Evolutionary conservation across 768 basidiomycete genomes (phyloP), one percentile per base, ranked within the genome.

Genomic region (Pisolithus albus): DNA sequence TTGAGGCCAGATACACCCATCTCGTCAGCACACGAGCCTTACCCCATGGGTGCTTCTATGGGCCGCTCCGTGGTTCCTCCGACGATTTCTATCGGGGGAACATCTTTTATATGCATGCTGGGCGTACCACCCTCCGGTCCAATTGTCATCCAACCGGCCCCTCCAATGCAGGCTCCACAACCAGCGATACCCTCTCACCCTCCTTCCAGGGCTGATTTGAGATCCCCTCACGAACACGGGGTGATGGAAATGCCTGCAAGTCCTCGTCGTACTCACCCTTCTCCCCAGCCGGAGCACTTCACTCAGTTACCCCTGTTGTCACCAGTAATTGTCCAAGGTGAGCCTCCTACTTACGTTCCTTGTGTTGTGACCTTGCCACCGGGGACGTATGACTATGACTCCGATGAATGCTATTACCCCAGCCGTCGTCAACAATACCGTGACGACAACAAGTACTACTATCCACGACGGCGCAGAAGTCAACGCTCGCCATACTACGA

Each of bases 1-100:
- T 32, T 64, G 64, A 34, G 64, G 64, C 26, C 62, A n/a, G 1
- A 7, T 63, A 9, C 7, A 54, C 8, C 4, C 39, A 34, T 18
- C 34, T 44, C 41, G 21, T 41, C 42, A 34, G 47, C 23, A 18
- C 26, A 48, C 21, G 13, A 16, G 7, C 26, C 49, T 28, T 19
- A 24, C 40, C 40, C 18, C 8, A 41, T 41, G 40, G 40, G 23
- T 9, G 7, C 30, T 41, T 32, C 64, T 19, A 18, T 23, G 40
- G 23, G 34, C 11, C 11, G 0, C 11, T 11, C 43, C 5, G 24
- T 45, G 7, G 18, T 41, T 18, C 40, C 18, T 0, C 40, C 40
- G 19, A 30, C 26, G 15, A 18, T 45, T 7, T 16, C 43, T 45
- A 13, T 45, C 8, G 19, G 1, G 11, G 26, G 21, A 16, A 13